phyloP scores from a whole-genome alignment of 306 rosid species.

The Cicer bijugum region DNA sequence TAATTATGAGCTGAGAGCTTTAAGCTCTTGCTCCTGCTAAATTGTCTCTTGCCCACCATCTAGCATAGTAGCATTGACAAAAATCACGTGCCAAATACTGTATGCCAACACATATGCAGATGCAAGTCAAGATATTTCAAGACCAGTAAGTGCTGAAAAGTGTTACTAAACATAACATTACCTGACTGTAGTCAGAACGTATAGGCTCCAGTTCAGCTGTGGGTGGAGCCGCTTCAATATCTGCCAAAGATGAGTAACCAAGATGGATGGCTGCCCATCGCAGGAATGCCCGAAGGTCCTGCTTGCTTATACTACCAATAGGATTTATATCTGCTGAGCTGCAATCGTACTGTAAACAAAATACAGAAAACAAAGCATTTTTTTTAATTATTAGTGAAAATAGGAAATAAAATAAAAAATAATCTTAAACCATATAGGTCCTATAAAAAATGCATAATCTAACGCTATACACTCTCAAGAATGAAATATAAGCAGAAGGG shows the following conservation, averaged over 20 bases:
- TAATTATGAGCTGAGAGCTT: slow-evolving; percentile 10
- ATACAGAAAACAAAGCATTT: neutral
- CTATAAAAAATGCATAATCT: neutral
- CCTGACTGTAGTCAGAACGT: slow-evolving; percentile 90
- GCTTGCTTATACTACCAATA: slow-evolving; percentile 91
- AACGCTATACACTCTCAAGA: neutral
- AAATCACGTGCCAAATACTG: slow-evolving; percentile 26
- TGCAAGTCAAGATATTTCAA: slow-evolving; percentile 32
- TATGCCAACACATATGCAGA: slow-evolving; percentile 5
- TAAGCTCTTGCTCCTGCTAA: slow-evolving; percentile 18
- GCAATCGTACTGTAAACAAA: slow-evolving; percentile 73
- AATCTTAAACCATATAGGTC: slow-evolving; percentile 2
- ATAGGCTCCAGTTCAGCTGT: slow-evolving; percentile 98
- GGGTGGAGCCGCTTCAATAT: slow-evolving; percentile 96
- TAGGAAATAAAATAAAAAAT: neutral
- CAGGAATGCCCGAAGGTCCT: slow-evolving; percentile 83
- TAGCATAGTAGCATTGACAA: neutral
- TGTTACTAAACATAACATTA: slow-evolving; percentile 42
- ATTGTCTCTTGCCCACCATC: slow-evolving; percentile 15
- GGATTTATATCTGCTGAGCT: slow-evolving; percentile 97
- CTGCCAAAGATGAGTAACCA: slow-evolving; percentile 78
- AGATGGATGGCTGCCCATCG: slow-evolving; percentile 91
- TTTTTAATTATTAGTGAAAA: neutral
- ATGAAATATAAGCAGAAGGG: too few species aligned
- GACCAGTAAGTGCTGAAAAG: neutral